Evolutionary conservation across 306 rosid genomes (phyloP).

Genomic region (Castanea mollissima): DNA sequence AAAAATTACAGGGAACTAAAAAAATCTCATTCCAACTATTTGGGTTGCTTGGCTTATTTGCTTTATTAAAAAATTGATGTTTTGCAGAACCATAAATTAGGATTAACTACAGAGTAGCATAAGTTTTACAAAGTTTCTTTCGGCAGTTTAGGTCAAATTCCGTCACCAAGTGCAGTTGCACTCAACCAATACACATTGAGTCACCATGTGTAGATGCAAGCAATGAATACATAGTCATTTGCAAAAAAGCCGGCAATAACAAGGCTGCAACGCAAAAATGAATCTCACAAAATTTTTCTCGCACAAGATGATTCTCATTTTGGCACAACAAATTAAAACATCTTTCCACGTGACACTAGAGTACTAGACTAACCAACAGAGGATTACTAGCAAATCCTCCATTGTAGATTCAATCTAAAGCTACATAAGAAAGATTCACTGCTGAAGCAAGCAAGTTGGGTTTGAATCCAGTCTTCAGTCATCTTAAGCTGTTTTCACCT

Average conservation of each 20-base stretch:
- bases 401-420: conserved; percentile 17
- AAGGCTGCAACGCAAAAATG: neutral
- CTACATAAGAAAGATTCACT: conserved; percentile 19
- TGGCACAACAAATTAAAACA: neutral
- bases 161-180: neutral
- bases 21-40: no score
- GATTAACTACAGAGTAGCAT: no score
- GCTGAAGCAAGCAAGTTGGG: neutral
- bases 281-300: conserved; percentile 22
- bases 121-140: no score
- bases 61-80: no score
- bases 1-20: no score
- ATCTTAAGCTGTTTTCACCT: conserved; percentile 84
- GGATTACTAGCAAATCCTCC: conserved; percentile 2
- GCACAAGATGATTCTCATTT: conserved; percentile 14
- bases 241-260: neutral
- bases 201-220: neutral
- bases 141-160: no score
- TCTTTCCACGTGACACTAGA: conserved; percentile 8
- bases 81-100: no score
- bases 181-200: neutral
- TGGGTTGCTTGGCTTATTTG: no score
- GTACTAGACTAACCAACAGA: conserved; percentile 8
- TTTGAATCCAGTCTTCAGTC: neutral
- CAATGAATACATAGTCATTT: neutral